phyloP scores from a whole-genome alignment of 371 early-diverging fungal genomes.

The Dentiscutata heterogama region DNA sequence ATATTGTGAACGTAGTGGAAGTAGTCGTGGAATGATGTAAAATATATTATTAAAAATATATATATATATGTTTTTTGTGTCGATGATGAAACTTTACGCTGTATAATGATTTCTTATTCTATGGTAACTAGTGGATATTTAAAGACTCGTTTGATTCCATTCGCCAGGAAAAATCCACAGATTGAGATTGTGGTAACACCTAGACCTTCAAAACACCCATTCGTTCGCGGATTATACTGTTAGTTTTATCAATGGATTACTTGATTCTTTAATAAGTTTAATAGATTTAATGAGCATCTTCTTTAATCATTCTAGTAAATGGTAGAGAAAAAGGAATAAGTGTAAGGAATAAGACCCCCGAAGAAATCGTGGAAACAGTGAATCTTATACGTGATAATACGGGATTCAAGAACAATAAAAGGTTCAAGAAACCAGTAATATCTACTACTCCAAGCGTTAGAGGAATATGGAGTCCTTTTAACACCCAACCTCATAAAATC shows the following conservation, averaged over 20 bases:
- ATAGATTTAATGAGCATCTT: too few relatives aligned
- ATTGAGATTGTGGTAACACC: conserved; percentile 85
- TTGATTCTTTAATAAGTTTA: too few relatives aligned
- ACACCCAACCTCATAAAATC: conserved; percentile 73
- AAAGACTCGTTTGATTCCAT: conserved; percentile 70
- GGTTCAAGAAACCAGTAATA: conserved; percentile 79
- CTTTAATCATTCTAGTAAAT: conserved; percentile 53
- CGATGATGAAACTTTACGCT: neutral
- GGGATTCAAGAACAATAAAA: conserved; percentile 69
- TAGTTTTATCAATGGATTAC: conserved; percentile 48
- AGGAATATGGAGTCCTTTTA: conserved; percentile 92
- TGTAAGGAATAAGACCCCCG: conserved; percentile 70
- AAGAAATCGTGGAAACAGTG: conserved; percentile 72
- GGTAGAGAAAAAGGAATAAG: conserved; percentile 80
- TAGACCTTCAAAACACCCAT: conserved; percentile 80
- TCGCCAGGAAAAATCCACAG: conserved; percentile 82
- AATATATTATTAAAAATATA: conserved; percentile 24
- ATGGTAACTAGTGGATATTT: conserved; percentile 68
- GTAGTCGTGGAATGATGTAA: conserved; percentile 85
- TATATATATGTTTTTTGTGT: neutral
- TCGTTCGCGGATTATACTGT: conserved; percentile 81
- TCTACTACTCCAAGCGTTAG: conserved; percentile 86
- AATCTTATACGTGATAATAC: conserved; percentile 74
- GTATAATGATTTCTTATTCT: neutral
- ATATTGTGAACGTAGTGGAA: conserved; percentile 89